Evolutionary conservation across 176 grass and related monocot species (phyloP).

Genomic region (Chloris gayana): DNA sequence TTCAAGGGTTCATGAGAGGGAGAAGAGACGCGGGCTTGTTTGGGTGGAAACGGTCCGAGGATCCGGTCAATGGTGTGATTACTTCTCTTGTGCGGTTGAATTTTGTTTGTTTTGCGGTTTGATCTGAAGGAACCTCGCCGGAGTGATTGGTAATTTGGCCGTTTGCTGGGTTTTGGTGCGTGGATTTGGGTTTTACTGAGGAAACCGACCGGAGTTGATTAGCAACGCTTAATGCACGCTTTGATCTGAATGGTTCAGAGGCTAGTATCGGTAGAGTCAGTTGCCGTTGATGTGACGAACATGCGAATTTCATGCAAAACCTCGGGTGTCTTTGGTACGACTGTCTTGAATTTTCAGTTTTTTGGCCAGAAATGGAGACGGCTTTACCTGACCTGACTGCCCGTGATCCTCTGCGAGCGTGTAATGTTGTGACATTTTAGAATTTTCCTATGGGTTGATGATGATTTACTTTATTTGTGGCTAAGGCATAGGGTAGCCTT

Average conservation of each 20-base stretch:
- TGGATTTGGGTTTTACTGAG: conserved; percentile 4
- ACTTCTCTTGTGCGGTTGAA: background rate
- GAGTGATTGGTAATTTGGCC: background rate
- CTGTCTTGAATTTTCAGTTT: background rate
- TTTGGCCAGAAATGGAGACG: background rate
- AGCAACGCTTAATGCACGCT: background rate
- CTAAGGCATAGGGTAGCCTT: background rate
- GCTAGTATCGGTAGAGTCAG: background rate
- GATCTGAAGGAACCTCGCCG: conserved; percentile 21
- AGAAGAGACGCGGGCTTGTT: background rate
- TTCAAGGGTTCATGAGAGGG: background rate
- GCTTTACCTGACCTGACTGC: background rate
- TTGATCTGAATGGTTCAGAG: background rate
- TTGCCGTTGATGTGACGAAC: background rate
- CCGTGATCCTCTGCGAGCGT: background rate
- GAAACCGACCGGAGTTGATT: background rate
- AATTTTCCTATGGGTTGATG: background rate
- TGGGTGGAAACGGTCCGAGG: background rate
- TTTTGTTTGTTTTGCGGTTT: conserved; percentile 11
- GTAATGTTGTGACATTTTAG: background rate
- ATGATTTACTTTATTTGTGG: background rate
- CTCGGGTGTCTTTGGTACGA: background rate
- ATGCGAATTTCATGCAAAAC: background rate
- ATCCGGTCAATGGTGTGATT: conserved; percentile 18
- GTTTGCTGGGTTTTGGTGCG: background rate